Base-by-base conservation (phyloP, 805 yeast genomes). In the Saccharomycopsis lassenensis region DNA sequence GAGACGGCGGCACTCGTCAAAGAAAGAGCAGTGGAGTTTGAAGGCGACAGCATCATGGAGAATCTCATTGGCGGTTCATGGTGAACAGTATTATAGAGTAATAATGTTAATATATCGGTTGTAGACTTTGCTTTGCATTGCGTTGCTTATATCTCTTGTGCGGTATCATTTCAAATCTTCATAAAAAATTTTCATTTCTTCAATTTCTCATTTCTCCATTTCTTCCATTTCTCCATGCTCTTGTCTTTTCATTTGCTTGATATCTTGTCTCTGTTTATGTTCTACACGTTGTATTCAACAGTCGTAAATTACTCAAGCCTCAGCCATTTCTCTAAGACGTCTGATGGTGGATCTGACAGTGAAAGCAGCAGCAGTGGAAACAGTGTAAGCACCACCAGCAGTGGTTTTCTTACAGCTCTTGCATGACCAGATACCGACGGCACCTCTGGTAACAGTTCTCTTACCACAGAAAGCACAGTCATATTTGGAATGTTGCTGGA, bases 341-440 rank as follows among this genome's bases (percentile, higher is more conserved):
- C 98, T 89, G 76, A 91, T 91, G 69, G 98, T 89, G 51, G 98
- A 91, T 81, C 99, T 87, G 69, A 87, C 96, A 58, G 98, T 91
- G 69, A 95, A 94, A 63, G 98, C 99, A 67, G 98, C 96, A 62
- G 99, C 91, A 58, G 99, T 91, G 63, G 94, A 79, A 54, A 91
- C 87, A 61, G 95, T 77, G 87, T 91, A 91, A 70, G 99, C 99
- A 77, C 99, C 99, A 68, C 99, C 99, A 59, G 99, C 99, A 62
- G 91, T 84, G 55, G 94, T 81, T 81, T 85, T 91, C 59, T 69
- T 71, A 74, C 98, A 89, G 54, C 94, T 71, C 69, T 75, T 72
- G 77, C 98, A 91, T 63, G 71, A 66, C 99, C 99, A 91, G 87
- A 91, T 84, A 74, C 99, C 99, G 62, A 93, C 75, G 56, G 98